Evolutionary conservation across 1,139 yeast species (phyloP), one percentile per base, ranked within the genome.

Genomic region (Kazachstania sp.): DNA sequence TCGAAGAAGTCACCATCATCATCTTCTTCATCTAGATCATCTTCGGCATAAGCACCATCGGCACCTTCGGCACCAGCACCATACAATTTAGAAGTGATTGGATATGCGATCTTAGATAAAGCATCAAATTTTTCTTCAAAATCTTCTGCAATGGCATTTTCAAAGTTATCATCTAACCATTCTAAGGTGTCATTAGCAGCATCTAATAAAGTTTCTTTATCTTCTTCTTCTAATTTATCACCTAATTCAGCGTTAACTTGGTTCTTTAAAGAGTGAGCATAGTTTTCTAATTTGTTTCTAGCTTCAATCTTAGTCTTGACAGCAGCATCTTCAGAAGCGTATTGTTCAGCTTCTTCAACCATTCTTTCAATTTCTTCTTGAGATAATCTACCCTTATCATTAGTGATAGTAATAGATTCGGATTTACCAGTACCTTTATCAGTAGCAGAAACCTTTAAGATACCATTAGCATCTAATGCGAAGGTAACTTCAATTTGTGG

Each of bases 341-440:
- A 87, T 72, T 84, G 81, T 73, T 86, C 95, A 57, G 95, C 95
- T 68, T 87, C 95, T 70, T 83, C 87, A 60, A 86, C 95, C 95
- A 86, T 87, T 72, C 88, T 83, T 65, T 86, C 95, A 61, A 86
- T 86, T 52, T 86, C 95, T 54, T 86, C 79, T 90, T 88, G n/a
- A n/a, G n/a, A n/a, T n/a, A n/a, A n/a, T n/a, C n/a, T n/a, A n/a
- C n/a, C n/a, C n/a, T n/a, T n/a, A 71, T 92, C 97, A 69, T 92
- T 92, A 64, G 92, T 86, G 71, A 92, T 92, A 54, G 95, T 86
- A 66, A 92, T 86, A 54, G 95, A 83, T 71, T 92, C 87, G 50
- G 92, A 80, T 74, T 88, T 88, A 73, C 96, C 96, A 55, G 97
- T 90, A 68, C 95, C 96, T 77, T 88, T 87, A 71, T 88, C 97